Conservation (phyloP, 176 grass and related monocot genomes). For the Bothriochloa decipiens region DNA sequence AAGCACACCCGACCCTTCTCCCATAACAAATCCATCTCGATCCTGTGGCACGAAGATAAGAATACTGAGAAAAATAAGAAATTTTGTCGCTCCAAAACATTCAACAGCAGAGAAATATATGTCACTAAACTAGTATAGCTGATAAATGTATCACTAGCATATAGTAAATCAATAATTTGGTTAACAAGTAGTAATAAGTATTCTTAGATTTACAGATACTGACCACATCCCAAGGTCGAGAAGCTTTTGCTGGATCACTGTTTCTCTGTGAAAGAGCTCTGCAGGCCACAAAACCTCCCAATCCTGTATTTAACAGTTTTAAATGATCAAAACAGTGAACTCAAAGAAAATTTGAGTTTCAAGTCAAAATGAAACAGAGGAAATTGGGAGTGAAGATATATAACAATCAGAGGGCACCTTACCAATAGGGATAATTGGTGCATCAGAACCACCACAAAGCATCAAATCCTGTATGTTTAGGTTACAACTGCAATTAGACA, state of each 20-base stretch:
- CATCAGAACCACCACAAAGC: constrained; percentile 99
- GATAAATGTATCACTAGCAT: not conserved
- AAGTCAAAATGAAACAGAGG: constrained; percentile 10
- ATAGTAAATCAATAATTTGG: constrained; percentile 28
- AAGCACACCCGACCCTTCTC: constrained; percentile 97
- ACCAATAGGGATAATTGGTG: constrained; percentile 95
- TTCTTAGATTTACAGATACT: constrained; percentile 42
- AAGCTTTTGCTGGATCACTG: constrained; percentile 88
- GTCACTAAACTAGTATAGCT: not conserved
- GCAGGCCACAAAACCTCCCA: constrained; percentile 98
- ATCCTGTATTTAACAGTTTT: constrained; percentile 58
- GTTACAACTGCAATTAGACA: constrained; percentile 24
- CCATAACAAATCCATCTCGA: constrained; percentile 99
- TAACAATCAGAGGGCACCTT: constrained; percentile 12
- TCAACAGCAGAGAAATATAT: constrained; percentile 16
- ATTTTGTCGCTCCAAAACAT: not conserved
- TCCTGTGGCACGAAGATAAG: constrained; percentile 52
- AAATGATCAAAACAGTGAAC: not conserved
- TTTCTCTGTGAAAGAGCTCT: constrained; percentile 97
- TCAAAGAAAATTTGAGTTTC: constrained; percentile 11
- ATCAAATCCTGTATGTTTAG: constrained; percentile 78
- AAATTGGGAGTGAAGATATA: constrained; percentile 17
- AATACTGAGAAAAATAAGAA: constrained; percentile 13
- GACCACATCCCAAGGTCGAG: constrained; percentile 94
- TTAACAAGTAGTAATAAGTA: not conserved